Conservation (phyloP, 2,329 filamentous ascomycete species). For the Trichoderma sp. region DNA sequence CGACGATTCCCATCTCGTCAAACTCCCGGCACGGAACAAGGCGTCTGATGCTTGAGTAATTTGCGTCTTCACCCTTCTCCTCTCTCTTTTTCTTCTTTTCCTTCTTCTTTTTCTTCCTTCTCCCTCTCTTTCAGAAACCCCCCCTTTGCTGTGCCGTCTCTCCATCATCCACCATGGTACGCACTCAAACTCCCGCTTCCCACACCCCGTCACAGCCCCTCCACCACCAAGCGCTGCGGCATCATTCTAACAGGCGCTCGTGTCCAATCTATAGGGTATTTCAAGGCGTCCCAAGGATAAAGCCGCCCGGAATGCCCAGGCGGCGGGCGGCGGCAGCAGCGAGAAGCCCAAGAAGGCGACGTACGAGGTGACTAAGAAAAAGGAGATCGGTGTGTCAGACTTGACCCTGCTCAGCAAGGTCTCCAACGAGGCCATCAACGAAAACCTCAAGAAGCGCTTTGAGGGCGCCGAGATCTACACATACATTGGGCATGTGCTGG, state of each 20-base stretch:
- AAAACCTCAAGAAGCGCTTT: constrained; percentile 97
- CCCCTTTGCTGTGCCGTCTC: constrained; percentile 29
- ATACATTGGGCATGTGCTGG: constrained; percentile 98
- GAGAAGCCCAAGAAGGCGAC: constrained; percentile 90
- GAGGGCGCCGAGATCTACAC: constrained; percentile 98
- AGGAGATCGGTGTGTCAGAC: constrained; percentile 98
- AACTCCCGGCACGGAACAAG: constrained; percentile 24
- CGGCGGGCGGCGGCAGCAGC: constrained; percentile 44
- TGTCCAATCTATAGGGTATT: constrained; percentile 40
- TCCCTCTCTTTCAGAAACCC: constrained; percentile 11
- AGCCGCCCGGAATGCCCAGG: constrained; percentile 43
- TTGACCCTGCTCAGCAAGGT: constrained; percentile 97
- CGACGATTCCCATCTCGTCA: neutral
- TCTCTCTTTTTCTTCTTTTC: neutral
- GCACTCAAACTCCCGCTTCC: constrained; percentile 29
- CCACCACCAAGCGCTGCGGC: neutral
- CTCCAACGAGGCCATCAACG: constrained; percentile 98
- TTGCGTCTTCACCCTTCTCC: constrained; percentile 26
- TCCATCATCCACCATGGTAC: constrained; percentile 40
- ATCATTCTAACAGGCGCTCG: constrained; percentile 29
- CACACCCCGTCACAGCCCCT: constrained; percentile 10
- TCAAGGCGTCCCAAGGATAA: constrained; percentile 48
- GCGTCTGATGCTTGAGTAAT: constrained; percentile 37
- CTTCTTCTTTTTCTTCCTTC: constrained; percentile 1
- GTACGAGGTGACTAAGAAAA: constrained; percentile 97